Base-by-base conservation (phyloP, 2,329 filamentous ascomycete species). In the Penicillium occitanis region DNA sequence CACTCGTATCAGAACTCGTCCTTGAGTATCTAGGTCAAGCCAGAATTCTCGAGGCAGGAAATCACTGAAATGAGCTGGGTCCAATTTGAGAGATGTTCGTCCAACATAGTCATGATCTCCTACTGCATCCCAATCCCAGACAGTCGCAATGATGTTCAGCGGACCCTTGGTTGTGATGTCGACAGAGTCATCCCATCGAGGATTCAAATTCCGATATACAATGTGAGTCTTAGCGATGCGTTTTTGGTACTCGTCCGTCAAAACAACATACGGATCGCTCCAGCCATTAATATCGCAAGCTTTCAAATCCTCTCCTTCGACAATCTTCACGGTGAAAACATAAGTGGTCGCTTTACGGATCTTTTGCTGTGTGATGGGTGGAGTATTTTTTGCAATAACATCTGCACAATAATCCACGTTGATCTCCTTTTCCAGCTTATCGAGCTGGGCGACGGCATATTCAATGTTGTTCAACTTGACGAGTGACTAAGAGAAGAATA, bases 381-480 rank as follows among this genome's bases (percentile, higher is more conserved):
- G 91, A 30, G 91, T 87, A 68, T 90, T 84, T 72, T 86, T 88
- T 57, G 89, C 88, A 61, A 99, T 87, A 17, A 96, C 87, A 61
- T 91, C 89, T 2, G 93, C 93, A 73, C 93, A 97, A 11, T 86
- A 90, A 75, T 99, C 95, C 13, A 96, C 93, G 72, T 97, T 93
- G 83, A 98, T 92, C 66, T 90, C 88, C 74, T 87, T 89, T 76
- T 98, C 94, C 6, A 99, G 84, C 77, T 91, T 92, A 76, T 99
- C 95, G 62, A 99, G 85, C 74, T 96, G 92, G 65, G 93, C 87
- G 80, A 96, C 93, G 5, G 93, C 94, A 78, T 92, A 98, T 79
- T 97, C 94, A 70, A 99, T 89, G 74, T 99, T 96, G 83, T 99
- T 99, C 71, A 99, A 86, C 79, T 98, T 99, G 68, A 99, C 93